Evolutionary conservation across 306 rosid genomes (phyloP), one percentile per base, ranked within the genome.

Genomic region (Clitoria ternatea): DNA sequence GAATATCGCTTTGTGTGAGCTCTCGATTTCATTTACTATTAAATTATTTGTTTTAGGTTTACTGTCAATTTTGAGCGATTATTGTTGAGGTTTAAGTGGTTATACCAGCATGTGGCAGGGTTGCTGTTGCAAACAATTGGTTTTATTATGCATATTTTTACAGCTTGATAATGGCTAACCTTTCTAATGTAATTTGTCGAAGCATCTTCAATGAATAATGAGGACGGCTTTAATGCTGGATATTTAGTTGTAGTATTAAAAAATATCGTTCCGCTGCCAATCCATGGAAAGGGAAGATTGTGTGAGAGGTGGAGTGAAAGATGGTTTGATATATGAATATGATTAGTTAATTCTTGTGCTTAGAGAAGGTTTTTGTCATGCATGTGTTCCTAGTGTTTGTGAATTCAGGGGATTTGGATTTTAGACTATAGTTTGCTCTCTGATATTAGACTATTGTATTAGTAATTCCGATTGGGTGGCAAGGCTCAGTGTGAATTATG

Each of bases 61-160:
- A 55, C 64, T 45, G 72, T 75, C 81, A 78, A 70, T 82, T 78
- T 82, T 82, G 86, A 74, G 67, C 48, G 17, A 66, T n/a, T n/a
- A n/a, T n/a, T n/a, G n/a, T n/a, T n/a, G n/a, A n/a, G 77, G 61
- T 56, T 37, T 27, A 60, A 52, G 61, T 44, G 64, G 0, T 23
- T 67, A 70, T 68, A 69, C 63, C 72, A 48, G 61, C 54, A 39
- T 66, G 52, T 40, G 60, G 71, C 78, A 39, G 69, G 56, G 68
- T 20, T 63, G 64, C 61, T 68, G 61, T 30, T 63, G 75, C 70
- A 70, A 70, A 75, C 72, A 50, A 26, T 78, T 74, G 67, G 53
- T 42, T 55, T 64, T 60, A 66, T 72, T 53, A 72, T 59, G 78
- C 66, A 23, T 72, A 50, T 63, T 69, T 70, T 73, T 82, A 59